phyloP scores from a whole-genome alignment of 2,329 filamentous ascomycete genomes.

The Fusarium lateritium region DNA sequence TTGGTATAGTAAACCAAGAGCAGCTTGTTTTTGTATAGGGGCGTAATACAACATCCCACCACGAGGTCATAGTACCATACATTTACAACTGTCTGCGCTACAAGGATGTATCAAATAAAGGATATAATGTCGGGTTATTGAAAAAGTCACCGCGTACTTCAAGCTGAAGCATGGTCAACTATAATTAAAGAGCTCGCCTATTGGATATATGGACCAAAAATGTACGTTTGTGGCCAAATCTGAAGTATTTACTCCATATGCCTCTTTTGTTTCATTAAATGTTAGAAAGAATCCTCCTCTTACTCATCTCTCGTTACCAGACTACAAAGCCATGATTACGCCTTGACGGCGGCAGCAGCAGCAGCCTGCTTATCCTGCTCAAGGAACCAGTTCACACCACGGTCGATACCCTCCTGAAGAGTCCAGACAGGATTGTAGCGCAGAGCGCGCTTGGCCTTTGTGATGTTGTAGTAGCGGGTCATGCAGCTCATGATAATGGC shows the following conservation, averaged over 20 bases:
- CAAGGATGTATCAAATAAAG: neutral
- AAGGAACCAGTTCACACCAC: slow-evolving; percentile 68
- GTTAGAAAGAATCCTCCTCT: slow-evolving; percentile 5
- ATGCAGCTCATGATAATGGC: slow-evolving; percentile 78
- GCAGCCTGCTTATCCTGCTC: slow-evolving; percentile 62
- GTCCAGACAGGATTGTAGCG: slow-evolving; percentile 78
- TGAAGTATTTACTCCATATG: slow-evolving; percentile 12
- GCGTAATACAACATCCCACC: neutral
- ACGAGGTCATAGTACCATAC: neutral
- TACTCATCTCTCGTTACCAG: slow-evolving; percentile 7
- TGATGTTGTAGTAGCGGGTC: slow-evolving; percentile 83
- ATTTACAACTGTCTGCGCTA: neutral
- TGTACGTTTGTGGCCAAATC: slow-evolving; percentile 16
- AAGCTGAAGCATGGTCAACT: slow-evolving; percentile 5
- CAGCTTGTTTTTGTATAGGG: neutral
- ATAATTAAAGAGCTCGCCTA: slow-evolving; percentile 28
- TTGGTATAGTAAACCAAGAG: neutral
- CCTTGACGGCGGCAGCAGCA: slow-evolving; percentile 40
- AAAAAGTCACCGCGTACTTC: slow-evolving; percentile 1
- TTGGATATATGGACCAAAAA: slow-evolving; percentile 25
- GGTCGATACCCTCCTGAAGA: slow-evolving; percentile 74
- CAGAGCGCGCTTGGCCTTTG: slow-evolving; percentile 79
- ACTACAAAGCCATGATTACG: slow-evolving; percentile 28
- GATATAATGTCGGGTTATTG: neutral
- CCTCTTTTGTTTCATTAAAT: slow-evolving; percentile 16